Percentiles rank a stretch among this genome's conserved stretches.
These are phyloP conservation scores for Didymella arachidicola DNA, from an alignment of 2,329 filamentous ascomycete genomes.

Conservation along the genomic window DNA sequence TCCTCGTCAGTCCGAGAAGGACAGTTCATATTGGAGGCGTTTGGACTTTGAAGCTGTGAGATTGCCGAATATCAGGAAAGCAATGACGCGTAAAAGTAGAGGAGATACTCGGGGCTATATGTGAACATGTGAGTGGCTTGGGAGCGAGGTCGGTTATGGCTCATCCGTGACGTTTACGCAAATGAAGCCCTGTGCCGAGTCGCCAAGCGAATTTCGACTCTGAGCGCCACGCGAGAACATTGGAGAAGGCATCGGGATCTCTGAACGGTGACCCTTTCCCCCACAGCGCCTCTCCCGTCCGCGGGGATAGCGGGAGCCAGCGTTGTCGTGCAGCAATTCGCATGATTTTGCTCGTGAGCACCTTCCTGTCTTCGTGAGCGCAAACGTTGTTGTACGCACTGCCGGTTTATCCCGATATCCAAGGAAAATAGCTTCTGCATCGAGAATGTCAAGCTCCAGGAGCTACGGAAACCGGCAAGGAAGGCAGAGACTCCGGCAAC, in stretches of 20 bases:
- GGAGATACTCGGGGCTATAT: constrained; percentile 23
- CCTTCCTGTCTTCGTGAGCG: constrained; percentile 10
- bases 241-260: not conserved
- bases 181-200: constrained; percentile 22
- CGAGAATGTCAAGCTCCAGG: constrained; percentile 2
- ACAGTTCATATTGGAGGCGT: constrained; percentile 38
- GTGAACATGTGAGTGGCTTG: constrained; percentile 26
- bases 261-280: constrained; percentile 6
- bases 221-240: constrained; percentile 23
- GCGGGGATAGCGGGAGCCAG: constrained; percentile 12
- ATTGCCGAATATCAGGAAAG: constrained; percentile 7
- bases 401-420: constrained; percentile 13
- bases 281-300: constrained; percentile 14
- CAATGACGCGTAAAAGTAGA: constrained; percentile 29
- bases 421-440: constrained; percentile 7
- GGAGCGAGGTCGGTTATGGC: constrained; percentile 29
- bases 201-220: constrained; percentile 26
- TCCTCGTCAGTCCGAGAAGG: constrained; percentile 41
- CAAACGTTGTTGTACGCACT: not conserved
- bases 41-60: not conserved
- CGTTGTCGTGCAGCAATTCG: constrained; percentile 3
- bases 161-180: constrained; percentile 28
- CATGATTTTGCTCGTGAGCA: constrained; percentile 12
- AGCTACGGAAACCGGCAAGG: constrained; percentile 4
- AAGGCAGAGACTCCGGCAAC: not conserved